These are phyloP conservation scores for Boletus subparvulus DNA, from an alignment of 768 basidiomycete species.

Conservation along the genomic window DNA sequence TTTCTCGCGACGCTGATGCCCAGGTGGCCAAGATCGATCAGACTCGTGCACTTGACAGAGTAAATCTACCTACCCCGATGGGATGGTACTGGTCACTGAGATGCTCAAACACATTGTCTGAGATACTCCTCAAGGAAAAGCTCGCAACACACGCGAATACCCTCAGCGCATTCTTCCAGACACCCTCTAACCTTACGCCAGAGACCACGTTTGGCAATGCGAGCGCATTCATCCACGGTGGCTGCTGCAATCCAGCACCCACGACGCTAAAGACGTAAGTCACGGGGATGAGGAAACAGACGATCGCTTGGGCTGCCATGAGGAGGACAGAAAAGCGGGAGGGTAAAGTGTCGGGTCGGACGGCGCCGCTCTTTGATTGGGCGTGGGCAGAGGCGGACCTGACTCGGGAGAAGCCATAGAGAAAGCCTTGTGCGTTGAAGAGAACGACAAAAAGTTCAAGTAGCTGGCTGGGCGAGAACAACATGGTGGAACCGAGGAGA, in stretches of 20 bases:
- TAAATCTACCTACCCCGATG: no score
- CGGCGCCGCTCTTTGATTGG: constrained; percentile 4
- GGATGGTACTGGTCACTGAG: constrained; percentile 7
- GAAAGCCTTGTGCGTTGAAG: neutral
- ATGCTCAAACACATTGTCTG: neutral
- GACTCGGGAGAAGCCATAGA: neutral
- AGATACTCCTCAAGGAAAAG: neutral
- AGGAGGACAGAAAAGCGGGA: neutral
- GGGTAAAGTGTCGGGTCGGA: constrained; percentile 4
- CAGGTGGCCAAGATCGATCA: neutral
- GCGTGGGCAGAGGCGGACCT: neutral
- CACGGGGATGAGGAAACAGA: neutral
- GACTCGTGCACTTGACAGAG: no score
- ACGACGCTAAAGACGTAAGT: neutral
- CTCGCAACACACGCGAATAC: neutral
- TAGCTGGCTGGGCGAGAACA: constrained; percentile 2
- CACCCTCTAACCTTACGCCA: neutral
- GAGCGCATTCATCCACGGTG: constrained; percentile 1
- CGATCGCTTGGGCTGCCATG: neutral
- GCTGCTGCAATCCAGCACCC: neutral
- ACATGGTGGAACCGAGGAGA: neutral
- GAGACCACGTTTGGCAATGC: neutral
- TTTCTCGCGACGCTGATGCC: constrained; percentile 10
- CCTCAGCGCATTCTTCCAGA: constrained; percentile 1
- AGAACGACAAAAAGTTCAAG: constrained; percentile 4